These are phyloP conservation scores for Sugiyamaella neomexicana DNA, from an alignment of 1,139 yeast species.

Conservation along the genomic window DNA sequence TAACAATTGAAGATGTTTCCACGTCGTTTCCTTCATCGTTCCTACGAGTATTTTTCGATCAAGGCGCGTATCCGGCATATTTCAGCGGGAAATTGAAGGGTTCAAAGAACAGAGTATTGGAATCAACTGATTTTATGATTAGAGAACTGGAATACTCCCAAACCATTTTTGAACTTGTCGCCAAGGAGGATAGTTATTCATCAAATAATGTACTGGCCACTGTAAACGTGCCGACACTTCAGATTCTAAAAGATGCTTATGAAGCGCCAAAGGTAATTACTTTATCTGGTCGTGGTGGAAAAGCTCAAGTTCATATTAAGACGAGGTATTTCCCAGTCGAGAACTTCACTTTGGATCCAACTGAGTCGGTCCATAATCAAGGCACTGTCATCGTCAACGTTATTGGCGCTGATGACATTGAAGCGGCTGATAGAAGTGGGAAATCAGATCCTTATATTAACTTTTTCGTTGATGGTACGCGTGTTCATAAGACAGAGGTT, in stretches of 20 bases:
- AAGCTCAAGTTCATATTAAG: constrained; percentile 56
- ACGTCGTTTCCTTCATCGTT: constrained; percentile 52
- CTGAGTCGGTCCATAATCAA: constrained; percentile 72
- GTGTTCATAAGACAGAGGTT: constrained; percentile 72
- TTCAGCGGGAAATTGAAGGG: constrained; percentile 51
- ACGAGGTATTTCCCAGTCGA: constrained; percentile 80
- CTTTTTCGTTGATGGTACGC: constrained; percentile 54
- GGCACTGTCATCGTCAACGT: constrained; percentile 71
- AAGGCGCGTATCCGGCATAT: constrained; percentile 62
- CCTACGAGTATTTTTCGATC: constrained; percentile 75
- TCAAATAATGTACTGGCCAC: constrained; percentile 63
- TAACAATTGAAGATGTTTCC: constrained; percentile 53
- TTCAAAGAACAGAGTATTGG: constrained; percentile 48
- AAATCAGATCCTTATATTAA: constrained; percentile 88
- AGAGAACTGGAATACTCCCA: constrained; percentile 77
- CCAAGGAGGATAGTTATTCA: constrained; percentile 49
- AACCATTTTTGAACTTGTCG: constrained; percentile 59
- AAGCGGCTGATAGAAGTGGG: constrained; percentile 85
- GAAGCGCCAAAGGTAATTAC: constrained; percentile 57
- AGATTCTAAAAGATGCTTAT: constrained; percentile 66
- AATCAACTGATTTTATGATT: constrained; percentile 70
- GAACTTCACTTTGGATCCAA: constrained; percentile 58
- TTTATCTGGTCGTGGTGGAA: constrained; percentile 47
- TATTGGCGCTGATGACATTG: constrained; percentile 64
- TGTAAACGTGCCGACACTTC: constrained; percentile 63